phyloP scores from a whole-genome alignment of 139 green algal genomes.

The Prasinococcaceae sp. region DNA sequence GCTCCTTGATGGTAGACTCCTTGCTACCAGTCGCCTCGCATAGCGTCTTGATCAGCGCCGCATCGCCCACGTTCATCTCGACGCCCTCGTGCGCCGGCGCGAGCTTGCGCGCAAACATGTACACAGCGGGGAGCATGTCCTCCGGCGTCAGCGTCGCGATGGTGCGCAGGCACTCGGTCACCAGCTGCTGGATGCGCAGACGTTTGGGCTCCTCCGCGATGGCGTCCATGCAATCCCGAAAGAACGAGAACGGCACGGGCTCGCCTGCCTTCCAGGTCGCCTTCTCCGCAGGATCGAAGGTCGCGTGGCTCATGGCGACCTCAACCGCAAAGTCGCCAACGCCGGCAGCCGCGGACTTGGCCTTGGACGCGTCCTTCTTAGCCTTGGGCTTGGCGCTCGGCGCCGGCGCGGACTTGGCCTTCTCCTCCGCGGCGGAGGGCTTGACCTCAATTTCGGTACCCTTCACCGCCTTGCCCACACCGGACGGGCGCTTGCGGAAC shows the following conservation, averaged over 20 bases:
- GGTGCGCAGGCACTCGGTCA: conserved; percentile 60
- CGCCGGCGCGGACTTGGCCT: no score
- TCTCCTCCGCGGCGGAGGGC: no score
- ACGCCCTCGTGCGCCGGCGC: conserved; percentile 73
- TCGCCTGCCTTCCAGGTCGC: conserved; percentile 23
- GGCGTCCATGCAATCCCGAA: conserved; percentile 13
- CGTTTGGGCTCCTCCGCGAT: conserved; percentile 8
- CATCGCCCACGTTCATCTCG: conserved; percentile 90
- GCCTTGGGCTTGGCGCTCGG: no score
- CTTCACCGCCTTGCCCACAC: no score
- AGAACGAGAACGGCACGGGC: conserved; percentile 18
- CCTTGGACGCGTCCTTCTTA: no score
- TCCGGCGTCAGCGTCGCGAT: conserved; percentile 56
- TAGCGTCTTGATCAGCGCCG: conserved; percentile 78
- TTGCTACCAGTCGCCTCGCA: conserved; percentile 64
- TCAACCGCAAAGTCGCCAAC: neutral
- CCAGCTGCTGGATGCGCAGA: conserved; percentile 39
- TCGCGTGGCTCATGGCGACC: neutral
- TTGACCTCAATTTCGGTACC: no score
- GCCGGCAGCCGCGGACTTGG: no score
- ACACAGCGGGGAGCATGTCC: conserved; percentile 74
- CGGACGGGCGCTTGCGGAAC: no score
- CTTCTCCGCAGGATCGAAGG: neutral
- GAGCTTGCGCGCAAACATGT: conserved; percentile 82
- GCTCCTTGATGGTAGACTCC: conserved; percentile 61